These are phyloP conservation scores for Aegilops tauschii DNA, from an alignment of 176 grass and related monocot species.

Conservation along the genomic window DNA sequence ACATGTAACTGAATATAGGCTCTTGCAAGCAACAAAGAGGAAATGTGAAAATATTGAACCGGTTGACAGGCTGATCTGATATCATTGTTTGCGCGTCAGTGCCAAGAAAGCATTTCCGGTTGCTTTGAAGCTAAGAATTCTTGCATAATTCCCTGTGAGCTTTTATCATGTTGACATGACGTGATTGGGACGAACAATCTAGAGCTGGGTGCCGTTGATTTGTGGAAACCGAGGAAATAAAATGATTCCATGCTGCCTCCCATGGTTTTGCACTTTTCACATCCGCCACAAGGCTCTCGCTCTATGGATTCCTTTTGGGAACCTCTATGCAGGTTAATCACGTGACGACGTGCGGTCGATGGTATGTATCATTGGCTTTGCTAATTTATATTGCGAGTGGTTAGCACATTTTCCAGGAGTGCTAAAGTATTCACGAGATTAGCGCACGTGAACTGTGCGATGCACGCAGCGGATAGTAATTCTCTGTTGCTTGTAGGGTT, in stretches of 20 bases:
- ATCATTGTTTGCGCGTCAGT: background rate
- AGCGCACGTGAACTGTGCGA: constrained; percentile 11
- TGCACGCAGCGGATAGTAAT: background rate
- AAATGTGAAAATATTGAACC: background rate
- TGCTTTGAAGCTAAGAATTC: constrained; percentile 47
- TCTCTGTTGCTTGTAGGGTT: background rate
- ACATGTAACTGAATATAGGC: background rate
- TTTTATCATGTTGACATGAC: constrained; percentile 5
- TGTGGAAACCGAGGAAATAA: constrained; percentile 22
- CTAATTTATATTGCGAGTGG: background rate
- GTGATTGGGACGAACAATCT: constrained; percentile 25
- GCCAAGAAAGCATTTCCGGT: constrained; percentile 31
- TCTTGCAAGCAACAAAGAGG: background rate
- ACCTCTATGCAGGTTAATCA: background rate
- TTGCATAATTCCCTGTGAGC: background rate
- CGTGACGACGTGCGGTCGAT: background rate
- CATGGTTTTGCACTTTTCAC: background rate
- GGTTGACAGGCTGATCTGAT: background rate
- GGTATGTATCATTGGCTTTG: background rate
- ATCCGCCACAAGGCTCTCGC: background rate
- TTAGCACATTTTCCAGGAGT: constrained; percentile 12
- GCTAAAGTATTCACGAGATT: background rate
- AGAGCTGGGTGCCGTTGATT: constrained; percentile 7
- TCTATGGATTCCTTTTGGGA: background rate
- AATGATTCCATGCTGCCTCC: constrained; percentile 10